These are phyloP conservation scores for Calonectria multiphialidica DNA, from an alignment of 2,329 filamentous ascomycete genomes.

Conservation along the genomic window DNA sequence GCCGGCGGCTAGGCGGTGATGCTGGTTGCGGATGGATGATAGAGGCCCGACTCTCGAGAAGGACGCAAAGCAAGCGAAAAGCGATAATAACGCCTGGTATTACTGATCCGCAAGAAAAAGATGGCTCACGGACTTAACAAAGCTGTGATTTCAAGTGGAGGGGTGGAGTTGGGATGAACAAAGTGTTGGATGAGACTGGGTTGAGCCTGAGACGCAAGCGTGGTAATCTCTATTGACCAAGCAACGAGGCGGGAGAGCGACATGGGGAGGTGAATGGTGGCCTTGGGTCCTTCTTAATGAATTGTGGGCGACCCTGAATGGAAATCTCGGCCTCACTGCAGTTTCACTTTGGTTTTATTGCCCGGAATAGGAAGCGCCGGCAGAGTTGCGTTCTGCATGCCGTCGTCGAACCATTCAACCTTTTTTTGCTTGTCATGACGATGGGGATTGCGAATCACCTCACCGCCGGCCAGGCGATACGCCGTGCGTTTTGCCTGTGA, in stretches of 20 bases:
- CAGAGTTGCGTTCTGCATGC: slow-evolving; percentile 2
- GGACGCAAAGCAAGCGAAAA: not conserved
- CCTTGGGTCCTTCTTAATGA: slow-evolving; percentile 21
- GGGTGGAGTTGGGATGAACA: slow-evolving; percentile 27
- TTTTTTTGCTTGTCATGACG: not conserved
- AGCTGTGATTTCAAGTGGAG: slow-evolving; percentile 24
- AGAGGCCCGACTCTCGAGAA: not conserved
- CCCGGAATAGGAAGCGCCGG: slow-evolving; percentile 9
- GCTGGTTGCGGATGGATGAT: slow-evolving; percentile 1
- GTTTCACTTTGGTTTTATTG: not conserved
- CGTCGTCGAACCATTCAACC: slow-evolving; percentile 1
- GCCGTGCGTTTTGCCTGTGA: slow-evolving; percentile 18
- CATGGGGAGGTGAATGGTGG: slow-evolving; percentile 28
- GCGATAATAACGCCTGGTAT: slow-evolving; percentile 27
- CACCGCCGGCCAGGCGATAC: slow-evolving; percentile 10
- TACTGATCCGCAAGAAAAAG: slow-evolving; percentile 19
- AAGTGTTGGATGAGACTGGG: slow-evolving; percentile 34
- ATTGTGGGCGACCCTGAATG: not conserved
- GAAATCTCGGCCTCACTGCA: not conserved
- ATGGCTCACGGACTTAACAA: slow-evolving; percentile 32
- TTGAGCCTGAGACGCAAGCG: slow-evolving; percentile 23
- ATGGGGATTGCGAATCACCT: slow-evolving; percentile 16
- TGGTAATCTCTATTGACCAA: slow-evolving; percentile 40
- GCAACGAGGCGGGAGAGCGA: slow-evolving; percentile 34
- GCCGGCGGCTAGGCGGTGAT: not conserved